Evolutionary conservation across 23 red algal genomes (phyloP), one percentile per base, ranked within the genome.

Genomic region (Cyanidioschyzon merolae): DNA sequence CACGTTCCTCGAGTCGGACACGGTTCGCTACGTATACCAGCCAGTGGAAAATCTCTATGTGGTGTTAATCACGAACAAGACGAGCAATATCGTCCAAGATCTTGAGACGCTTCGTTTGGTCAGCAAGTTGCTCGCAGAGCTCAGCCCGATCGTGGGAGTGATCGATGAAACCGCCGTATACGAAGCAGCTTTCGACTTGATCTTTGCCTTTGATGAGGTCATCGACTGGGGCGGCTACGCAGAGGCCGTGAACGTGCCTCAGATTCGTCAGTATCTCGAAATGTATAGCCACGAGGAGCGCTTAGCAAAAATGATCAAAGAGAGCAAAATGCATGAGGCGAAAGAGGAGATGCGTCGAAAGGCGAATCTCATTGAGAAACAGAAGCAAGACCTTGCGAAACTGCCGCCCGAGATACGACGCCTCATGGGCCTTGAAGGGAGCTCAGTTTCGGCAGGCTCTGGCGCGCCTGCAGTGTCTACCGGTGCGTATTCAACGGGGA

Each of bases 211-310:
- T 58, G 94, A 98, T 75, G 94, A 98, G 74, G 94, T 98, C 58
- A 79, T 98, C 67, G 88, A 98, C 50, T 98, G 94, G 94, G 88
- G 94, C 57, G 94, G 94, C 1, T 58, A 75, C 63, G 83, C 85
- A 21, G 85, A 98, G 35, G 86, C 80, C 35, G 94, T 98, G 26
- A 83, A 85, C 32, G 79, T 91, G 7, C 79, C 78, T 67, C 84
- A 89, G 74, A 87, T 98, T 38, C 76, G 83, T 0, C 86, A 79
- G 24, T 90, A 89, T 29, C 90, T 85, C 17, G 89, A 91, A 57
- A 98, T 98, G 94, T 98, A 90, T 58, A 89, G 84, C 68, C 88
- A 98, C 68, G 94, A 98, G 74, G 94, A 98, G 76, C 86, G 87
- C 2, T 82, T 98, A 16, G 89, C 90, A 21, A 89, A 98, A 59